Evolutionary conservation across 257 asterid species (phyloP).

Genomic region (Osmanthus fragrans): DNA sequence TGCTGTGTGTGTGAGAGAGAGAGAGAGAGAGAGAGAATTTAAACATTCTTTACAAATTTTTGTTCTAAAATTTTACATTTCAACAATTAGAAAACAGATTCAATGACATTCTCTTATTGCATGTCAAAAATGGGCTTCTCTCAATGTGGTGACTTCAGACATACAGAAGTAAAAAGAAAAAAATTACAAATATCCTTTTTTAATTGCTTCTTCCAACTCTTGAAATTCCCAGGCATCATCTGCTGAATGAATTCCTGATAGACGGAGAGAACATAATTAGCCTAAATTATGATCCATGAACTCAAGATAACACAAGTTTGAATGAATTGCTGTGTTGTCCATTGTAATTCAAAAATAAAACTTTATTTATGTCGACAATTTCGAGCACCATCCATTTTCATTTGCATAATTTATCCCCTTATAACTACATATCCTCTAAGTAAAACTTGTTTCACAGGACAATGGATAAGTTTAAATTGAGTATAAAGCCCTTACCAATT

Average conservation of each 20-base stretch:
- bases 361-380: background rate
- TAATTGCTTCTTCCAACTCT: constrained; percentile 79
- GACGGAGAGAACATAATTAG: constrained; percentile 7
- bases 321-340: background rate
- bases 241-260: constrained; percentile 77
- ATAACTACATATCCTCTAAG: too few relatives aligned
- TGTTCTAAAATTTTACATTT: background rate
- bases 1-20: too few relatives aligned
- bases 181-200: constrained; percentile 66
- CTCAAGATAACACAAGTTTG: background rate
- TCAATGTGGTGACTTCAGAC: background rate
- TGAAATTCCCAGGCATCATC: constrained; percentile 94
- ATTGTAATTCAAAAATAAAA: background rate
- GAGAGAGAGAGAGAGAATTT: background rate
- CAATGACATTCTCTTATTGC: background rate
- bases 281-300: background rate
- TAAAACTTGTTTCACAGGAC: background rate
- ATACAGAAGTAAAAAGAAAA: background rate
- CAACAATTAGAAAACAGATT: background rate
- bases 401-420: background rate
- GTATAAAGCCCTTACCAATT: constrained; percentile 52
- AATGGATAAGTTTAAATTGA: background rate
- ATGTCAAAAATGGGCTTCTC: background rate
- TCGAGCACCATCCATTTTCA: background rate
- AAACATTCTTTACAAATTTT: background rate